Conservation (phyloP, 306 rosid species). For the Vigna nakashimae region DNA sequence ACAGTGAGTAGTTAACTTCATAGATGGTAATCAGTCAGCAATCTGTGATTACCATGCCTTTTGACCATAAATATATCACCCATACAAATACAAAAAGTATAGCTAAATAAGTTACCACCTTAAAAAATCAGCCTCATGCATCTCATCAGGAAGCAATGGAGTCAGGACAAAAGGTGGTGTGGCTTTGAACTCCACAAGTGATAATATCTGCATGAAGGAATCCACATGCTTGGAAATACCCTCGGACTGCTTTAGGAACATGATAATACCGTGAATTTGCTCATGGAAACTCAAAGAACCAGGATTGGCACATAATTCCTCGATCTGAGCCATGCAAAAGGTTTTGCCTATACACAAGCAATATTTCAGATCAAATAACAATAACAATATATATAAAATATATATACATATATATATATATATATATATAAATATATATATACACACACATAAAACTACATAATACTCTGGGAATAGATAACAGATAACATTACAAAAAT, state of each 20-base stretch:
- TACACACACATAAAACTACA: background rate
- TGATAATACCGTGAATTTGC: constrained; percentile 71
- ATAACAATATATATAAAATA: no score
- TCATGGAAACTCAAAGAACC: constrained; percentile 64
- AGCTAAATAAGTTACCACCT: constrained; percentile 56
- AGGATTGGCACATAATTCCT: constrained; percentile 74
- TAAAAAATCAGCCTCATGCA: constrained; percentile 72
- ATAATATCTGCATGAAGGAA: constrained; percentile 95
- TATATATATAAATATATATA: no score
- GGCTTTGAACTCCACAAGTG: constrained; percentile 77
- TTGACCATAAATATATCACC: constrained; percentile 25
- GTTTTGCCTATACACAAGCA: constrained; percentile 66
- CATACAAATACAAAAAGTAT: constrained; percentile 34
- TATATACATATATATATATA: no score
- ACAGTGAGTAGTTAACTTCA: constrained; percentile 18
- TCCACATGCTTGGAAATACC: constrained; percentile 87
- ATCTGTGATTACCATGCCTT: constrained; percentile 2
- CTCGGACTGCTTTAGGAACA: constrained; percentile 86
- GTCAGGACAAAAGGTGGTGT: constrained; percentile 64
- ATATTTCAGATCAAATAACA: constrained; percentile 23
- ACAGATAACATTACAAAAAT: no score
- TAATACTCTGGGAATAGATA: background rate
- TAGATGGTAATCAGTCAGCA: constrained; percentile 22
- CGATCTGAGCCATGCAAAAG: constrained; percentile 86
- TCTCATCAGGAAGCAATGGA: constrained; percentile 82